These are phyloP conservation scores for Pisolithus orientalis DNA, from an alignment of 768 basidiomycete species.

Conservation along the genomic window DNA sequence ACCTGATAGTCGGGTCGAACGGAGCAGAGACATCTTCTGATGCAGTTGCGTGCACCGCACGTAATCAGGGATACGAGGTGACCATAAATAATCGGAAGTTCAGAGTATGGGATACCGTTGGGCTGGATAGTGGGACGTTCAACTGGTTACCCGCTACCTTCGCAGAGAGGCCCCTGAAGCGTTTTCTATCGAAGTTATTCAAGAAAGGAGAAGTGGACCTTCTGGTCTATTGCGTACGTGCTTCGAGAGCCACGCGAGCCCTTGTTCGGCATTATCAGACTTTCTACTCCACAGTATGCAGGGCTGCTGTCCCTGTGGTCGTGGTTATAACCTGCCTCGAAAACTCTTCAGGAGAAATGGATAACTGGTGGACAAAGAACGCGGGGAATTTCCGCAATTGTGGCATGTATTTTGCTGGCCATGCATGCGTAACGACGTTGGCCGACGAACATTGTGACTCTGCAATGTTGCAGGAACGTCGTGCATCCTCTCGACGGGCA, in stretches of 20 bases:
- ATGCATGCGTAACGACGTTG: constrained; percentile 29
- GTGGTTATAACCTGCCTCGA: constrained; percentile 38
- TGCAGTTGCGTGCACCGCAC: constrained; percentile 32
- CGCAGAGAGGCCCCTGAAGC: constrained; percentile 23
- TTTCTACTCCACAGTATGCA: constrained; percentile 26
- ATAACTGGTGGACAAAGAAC: constrained; percentile 30
- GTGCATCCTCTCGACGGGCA: constrained; percentile 16
- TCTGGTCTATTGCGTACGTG: constrained; percentile 36
- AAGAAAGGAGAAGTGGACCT: constrained; percentile 30
- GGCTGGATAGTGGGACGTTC: constrained; percentile 29
- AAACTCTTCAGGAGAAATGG: constrained; percentile 26
- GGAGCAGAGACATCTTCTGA: constrained; percentile 27
- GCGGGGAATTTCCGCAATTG: constrained; percentile 9
- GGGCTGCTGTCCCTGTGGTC: constrained; percentile 27
- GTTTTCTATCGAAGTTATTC: constrained; percentile 29
- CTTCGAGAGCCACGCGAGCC: constrained; percentile 33
- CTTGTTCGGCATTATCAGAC: constrained; percentile 33
- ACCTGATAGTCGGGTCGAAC: constrained; percentile 28
- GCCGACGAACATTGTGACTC: constrained; percentile 16
- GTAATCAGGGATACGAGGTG: constrained; percentile 19
- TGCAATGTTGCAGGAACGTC: constrained; percentile 10
- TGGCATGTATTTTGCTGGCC: constrained; percentile 23
- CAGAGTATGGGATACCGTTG: constrained; percentile 28
- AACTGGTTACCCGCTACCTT: constrained; percentile 18
- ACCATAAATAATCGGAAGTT: constrained; percentile 14